Conservation (phyloP, 2,329 filamentous ascomycete genomes). For the Scytalidium sp. region DNA sequence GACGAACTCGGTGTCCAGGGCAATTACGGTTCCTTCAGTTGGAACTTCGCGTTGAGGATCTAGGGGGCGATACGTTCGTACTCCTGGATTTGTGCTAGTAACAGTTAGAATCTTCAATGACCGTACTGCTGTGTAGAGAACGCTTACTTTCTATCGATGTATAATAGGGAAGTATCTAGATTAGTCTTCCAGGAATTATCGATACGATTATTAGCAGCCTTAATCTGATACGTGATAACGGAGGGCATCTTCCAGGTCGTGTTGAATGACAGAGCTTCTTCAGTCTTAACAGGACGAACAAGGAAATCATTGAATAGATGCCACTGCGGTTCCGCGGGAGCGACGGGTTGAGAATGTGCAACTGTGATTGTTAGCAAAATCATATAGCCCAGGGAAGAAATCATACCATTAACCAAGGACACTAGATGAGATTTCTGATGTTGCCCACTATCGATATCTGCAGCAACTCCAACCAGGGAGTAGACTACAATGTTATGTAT, state of each 20-base stretch:
- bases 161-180: constrained; percentile 82
- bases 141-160: constrained; percentile 60
- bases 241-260: constrained; percentile 90
- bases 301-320: constrained; percentile 97
- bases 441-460: constrained; percentile 83
- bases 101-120: constrained; percentile 2
- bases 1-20: constrained; percentile 95
- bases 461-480: constrained; percentile 84
- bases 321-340: constrained; percentile 70
- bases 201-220: constrained; percentile 74
- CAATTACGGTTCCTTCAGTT: constrained; percentile 70
- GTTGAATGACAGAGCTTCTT: constrained; percentile 88
- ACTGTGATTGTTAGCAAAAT: constrained; percentile 40
- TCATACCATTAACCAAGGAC: constrained; percentile 78
- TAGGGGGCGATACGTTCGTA: constrained; percentile 59
- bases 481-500: constrained; percentile 84
- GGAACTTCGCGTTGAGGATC: constrained; percentile 61
- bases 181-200: constrained; percentile 83
- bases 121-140: not conserved
- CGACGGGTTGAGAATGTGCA: constrained; percentile 59
- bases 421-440: constrained; percentile 89
- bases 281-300: constrained; percentile 73
- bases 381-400: not conserved
- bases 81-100: constrained; percentile 38
- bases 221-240: constrained; percentile 82